Conservation (phyloP, 306 rosid species). For the Benincasa hispida region DNA sequence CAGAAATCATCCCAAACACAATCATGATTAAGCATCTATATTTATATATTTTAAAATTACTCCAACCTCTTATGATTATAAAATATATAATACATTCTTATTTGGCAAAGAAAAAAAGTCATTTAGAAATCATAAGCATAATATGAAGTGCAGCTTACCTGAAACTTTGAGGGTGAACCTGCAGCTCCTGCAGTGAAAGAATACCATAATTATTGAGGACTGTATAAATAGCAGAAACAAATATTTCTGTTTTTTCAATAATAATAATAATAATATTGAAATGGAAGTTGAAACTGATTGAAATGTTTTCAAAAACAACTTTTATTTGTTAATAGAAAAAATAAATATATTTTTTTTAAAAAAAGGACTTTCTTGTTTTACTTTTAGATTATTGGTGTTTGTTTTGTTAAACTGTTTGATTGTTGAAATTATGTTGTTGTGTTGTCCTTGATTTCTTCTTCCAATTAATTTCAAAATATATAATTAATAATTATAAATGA, state of each 20-base stretch:
- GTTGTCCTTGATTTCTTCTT: neutral
- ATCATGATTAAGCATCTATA: too few relatives aligned
- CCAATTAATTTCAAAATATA: neutral
- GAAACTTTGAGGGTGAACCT: slow-evolving; percentile 19
- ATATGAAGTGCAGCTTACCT: slow-evolving; percentile 14
- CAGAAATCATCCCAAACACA: too few relatives aligned
- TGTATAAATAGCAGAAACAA: neutral
- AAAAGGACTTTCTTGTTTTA: neutral
- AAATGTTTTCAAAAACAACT: neutral
- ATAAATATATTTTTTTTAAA: neutral
- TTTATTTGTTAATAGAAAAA: neutral
- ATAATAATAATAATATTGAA: too few relatives aligned
- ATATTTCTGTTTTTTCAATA: neutral
- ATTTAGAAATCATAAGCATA: neutral
- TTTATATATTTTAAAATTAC: too few relatives aligned
- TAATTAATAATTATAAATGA: neutral
- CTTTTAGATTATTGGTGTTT: neutral
- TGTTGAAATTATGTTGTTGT: neutral
- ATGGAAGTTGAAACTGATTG: neutral
- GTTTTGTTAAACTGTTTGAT: neutral
- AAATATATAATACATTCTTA: too few relatives aligned
- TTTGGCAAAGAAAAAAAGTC: too few relatives aligned
- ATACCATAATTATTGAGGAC: neutral
- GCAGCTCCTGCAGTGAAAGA: slow-evolving; percentile 4
- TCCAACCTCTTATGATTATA: too few relatives aligned